Evolutionary conservation across 2,329 filamentous ascomycete genomes (phyloP).

Genomic region (Colletotrichum navitas): DNA sequence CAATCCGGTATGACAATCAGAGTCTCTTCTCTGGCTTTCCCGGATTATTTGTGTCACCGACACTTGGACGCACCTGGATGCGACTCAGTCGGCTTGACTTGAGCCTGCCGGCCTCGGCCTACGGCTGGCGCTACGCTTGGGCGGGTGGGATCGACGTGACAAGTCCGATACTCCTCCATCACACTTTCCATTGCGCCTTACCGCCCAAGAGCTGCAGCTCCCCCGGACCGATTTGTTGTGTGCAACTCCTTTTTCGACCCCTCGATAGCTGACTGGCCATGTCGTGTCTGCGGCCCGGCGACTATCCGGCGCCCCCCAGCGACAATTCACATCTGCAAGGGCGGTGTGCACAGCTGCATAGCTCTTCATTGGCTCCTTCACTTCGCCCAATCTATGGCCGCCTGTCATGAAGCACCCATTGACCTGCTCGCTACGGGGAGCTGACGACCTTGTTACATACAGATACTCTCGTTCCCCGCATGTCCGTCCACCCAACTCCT

Average conservation of each 20-base stretch:
- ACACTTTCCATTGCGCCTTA: constrained; percentile 4
- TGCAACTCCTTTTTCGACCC: constrained; percentile 5
- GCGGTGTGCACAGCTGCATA: constrained; percentile 14
- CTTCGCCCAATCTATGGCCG: neutral
- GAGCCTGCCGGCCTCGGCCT: constrained; percentile 27
- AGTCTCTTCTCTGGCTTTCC: constrained; percentile 9
- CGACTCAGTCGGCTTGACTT: constrained; percentile 8
- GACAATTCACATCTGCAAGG: constrained; percentile 1
- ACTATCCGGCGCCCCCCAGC: constrained; percentile 22
- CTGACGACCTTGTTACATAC: constrained; percentile 6
- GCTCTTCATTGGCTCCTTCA: constrained; percentile 14
- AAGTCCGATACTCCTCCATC: constrained; percentile 1
- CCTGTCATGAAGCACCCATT: constrained; percentile 21
- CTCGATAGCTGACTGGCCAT: constrained; percentile 8
- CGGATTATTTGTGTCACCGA: constrained; percentile 16
- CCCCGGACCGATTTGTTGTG: constrained; percentile 27
- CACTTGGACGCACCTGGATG: constrained; percentile 13
- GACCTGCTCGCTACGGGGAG: constrained; percentile 15
- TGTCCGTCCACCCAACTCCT: constrained; percentile 29
- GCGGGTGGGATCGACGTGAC: constrained; percentile 9
- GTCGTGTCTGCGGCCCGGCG: constrained; percentile 26
- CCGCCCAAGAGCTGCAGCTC: constrained; percentile 12
- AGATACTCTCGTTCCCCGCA: constrained; percentile 32
- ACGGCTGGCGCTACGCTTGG: constrained; percentile 11
- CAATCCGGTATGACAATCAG: constrained; percentile 13